Evolutionary conservation across 176 grass and related monocot genomes (phyloP).

Genomic region (Paspalum vaginatum): DNA sequence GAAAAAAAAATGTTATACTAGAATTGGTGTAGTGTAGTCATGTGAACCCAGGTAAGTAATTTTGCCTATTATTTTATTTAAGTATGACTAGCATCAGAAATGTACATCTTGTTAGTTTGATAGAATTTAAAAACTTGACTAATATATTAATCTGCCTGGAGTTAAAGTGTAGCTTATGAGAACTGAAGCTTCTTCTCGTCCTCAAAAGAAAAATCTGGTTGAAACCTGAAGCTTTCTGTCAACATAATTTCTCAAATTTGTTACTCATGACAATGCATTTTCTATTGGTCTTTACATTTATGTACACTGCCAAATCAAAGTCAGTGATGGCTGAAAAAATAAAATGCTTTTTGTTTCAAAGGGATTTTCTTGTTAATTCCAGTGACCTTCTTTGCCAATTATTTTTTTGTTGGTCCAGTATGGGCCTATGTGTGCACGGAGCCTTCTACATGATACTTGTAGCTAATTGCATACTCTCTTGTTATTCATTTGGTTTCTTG

Average conservation of each 20-base stretch:
- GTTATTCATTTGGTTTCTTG: conserved; percentile 32
- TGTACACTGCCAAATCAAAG: conserved; percentile 13
- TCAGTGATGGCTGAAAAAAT: background rate
- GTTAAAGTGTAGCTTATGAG: background rate
- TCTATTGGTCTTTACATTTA: background rate
- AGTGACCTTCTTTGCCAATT: background rate
- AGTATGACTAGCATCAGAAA: conserved; percentile 5
- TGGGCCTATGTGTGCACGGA: background rate
- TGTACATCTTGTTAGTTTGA: conserved; percentile 4
- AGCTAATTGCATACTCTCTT: conserved; percentile 25
- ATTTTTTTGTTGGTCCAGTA: background rate
- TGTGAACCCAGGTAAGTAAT: conserved; percentile 14
- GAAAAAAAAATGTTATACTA: background rate
- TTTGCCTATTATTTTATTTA: conserved; percentile 15
- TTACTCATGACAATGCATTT: background rate
- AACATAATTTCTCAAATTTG: conserved; percentile 17
- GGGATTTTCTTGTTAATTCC: conserved; percentile 1
- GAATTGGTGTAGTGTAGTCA: background rate
- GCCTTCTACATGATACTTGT: background rate
- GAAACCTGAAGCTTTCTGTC: conserved; percentile 3
- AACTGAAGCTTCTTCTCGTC: background rate
- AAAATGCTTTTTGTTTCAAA: background rate
- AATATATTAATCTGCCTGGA: background rate
- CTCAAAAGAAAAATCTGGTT: background rate
- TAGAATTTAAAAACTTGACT: background rate